Evolutionary conservation across 2,329 filamentous ascomycete species (phyloP).

Genomic region (Alternaria solani): DNA sequence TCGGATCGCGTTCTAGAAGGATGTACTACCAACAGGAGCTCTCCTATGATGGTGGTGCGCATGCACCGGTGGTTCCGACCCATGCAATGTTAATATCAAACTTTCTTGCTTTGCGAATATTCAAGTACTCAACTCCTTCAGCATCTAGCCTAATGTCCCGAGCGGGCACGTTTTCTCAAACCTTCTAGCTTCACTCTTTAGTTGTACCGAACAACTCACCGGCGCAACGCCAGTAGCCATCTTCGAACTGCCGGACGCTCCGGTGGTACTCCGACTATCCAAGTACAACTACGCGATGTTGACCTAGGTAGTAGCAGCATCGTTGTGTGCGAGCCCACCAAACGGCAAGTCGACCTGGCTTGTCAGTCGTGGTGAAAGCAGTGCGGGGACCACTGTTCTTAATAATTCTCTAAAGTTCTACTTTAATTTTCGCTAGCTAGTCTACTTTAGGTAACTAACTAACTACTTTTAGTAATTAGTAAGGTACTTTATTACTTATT

Average conservation of each 20-base stretch:
- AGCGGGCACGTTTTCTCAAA: neutral
- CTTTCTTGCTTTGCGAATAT: neutral
- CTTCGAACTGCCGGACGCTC: neutral
- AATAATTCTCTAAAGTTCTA: no score
- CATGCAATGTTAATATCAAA: neutral
- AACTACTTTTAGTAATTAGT: no score
- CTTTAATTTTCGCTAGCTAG: no score
- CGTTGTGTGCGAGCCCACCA: neutral
- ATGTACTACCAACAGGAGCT: neutral
- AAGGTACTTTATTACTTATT: no score
- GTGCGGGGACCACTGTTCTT: no score
- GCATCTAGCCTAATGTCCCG: neutral
- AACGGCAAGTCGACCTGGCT: neutral
- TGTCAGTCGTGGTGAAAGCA: neutral
- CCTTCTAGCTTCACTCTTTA: neutral
- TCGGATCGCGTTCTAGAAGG: neutral
- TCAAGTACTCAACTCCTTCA: neutral
- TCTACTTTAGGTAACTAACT: no score
- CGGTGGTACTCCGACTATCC: accelerated
- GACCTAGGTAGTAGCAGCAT: neutral
- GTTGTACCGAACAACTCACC: neutral
- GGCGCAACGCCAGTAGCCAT: neutral
- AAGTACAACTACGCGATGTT: neutral
- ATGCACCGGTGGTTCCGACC: neutral
- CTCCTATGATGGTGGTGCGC: neutral